Percentiles rank a stretch among this genome's conserved stretches.
Evolutionary conservation across 768 basidiomycete genomes (phyloP).

Genomic region (Suillus plorans): DNA sequence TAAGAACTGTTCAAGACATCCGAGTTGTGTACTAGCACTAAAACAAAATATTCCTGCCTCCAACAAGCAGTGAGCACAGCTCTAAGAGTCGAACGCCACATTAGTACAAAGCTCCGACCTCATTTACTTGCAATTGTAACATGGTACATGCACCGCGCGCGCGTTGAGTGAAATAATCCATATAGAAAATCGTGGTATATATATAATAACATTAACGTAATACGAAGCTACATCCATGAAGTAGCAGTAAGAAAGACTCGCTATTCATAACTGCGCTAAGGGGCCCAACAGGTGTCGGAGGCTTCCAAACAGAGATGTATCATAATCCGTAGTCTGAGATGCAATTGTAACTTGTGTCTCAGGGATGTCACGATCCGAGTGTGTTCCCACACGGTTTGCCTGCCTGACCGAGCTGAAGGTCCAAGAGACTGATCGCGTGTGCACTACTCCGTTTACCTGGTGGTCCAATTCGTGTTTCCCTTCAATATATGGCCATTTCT

Average conservation of each 20-base stretch:
- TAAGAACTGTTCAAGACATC: neutral
- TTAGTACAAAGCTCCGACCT: constrained; percentile 1
- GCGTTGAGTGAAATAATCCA: neutral
- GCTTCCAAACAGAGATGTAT: constrained; percentile 23
- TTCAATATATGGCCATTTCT: constrained; percentile 44
- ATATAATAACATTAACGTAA: neutral
- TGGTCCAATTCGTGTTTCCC: constrained; percentile 14
- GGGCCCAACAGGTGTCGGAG: constrained; percentile 18
- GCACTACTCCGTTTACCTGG: constrained; percentile 12
- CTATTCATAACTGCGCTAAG: constrained; percentile 20
- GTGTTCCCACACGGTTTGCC: constrained; percentile 12
- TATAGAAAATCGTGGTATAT: neutral
- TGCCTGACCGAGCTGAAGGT: constrained; percentile 21
- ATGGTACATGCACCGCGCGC: neutral
- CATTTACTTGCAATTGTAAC: neutral
- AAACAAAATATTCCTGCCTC: neutral
- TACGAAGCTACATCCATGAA: neutral
- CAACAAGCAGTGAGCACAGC: neutral
- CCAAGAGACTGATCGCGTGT: constrained; percentile 10
- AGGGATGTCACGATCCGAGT: constrained; percentile 20
- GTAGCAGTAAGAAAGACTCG: neutral
- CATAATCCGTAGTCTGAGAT: constrained; percentile 6
- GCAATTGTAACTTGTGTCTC: constrained; percentile 15
- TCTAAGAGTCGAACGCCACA: neutral
- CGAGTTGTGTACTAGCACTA: neutral